phyloP scores from a whole-genome alignment of 1,139 yeast genomes.

The Lizanozyma gosingica region DNA sequence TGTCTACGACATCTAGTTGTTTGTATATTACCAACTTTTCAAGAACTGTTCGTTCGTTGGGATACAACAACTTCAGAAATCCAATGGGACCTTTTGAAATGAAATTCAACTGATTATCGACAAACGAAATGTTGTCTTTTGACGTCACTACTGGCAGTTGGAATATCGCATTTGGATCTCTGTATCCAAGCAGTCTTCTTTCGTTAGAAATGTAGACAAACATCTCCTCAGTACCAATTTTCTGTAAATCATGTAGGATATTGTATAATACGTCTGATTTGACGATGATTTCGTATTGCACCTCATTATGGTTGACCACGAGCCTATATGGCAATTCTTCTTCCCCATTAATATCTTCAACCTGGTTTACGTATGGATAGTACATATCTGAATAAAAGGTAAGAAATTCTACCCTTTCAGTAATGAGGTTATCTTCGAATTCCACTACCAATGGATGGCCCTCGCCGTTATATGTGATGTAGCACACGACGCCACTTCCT shows the following conservation, averaged over 20 bases:
- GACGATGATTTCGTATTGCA: constrained; percentile 57
- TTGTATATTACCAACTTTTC: constrained; percentile 32
- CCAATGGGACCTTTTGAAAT: constrained; percentile 67
- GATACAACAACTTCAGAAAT: constrained; percentile 56
- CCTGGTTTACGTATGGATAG: constrained; percentile 24
- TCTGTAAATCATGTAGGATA: constrained; percentile 58
- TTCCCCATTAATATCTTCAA: constrained; percentile 17
- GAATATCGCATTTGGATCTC: background rate
- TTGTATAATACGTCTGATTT: constrained; percentile 58
- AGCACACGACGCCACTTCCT: background rate
- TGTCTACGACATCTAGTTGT: constrained; percentile 1
- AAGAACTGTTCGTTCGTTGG: constrained; percentile 52
- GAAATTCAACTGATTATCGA: constrained; percentile 34
- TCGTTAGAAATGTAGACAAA: constrained; percentile 35
- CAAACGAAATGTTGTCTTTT: constrained; percentile 3
- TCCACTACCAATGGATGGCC: constrained; percentile 63
- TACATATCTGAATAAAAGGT: constrained; percentile 43
- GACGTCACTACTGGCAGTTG: background rate
- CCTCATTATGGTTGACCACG: constrained; percentile 36
- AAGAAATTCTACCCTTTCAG: constrained; percentile 62
- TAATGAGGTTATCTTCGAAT: constrained; percentile 61
- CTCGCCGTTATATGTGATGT: constrained; percentile 22
- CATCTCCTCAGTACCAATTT: constrained; percentile 52
- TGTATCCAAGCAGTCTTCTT: constrained; percentile 8
- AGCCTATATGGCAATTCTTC: constrained; percentile 14